A percentile compares a stretch with the other conserved stretches of the same genome.
Evolutionary conservation across 129 eudicot genomes (phyloP).

Genomic region (Ambrosia trifida): DNA sequence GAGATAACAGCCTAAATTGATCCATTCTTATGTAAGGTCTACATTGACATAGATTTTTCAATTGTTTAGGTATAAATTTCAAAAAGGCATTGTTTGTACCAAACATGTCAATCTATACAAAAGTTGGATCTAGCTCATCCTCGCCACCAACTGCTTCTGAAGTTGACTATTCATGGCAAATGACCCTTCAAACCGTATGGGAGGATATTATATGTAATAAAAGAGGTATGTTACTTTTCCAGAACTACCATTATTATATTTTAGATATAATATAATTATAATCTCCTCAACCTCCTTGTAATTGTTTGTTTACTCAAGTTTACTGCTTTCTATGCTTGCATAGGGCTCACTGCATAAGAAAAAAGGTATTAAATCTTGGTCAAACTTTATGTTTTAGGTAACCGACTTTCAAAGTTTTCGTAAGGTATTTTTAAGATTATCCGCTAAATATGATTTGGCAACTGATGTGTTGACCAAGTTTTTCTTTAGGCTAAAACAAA

Average conservation of each 20-base stretch:
- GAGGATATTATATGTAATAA: constrained; percentile 48
- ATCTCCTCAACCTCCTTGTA: background rate
- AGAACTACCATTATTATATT: background rate
- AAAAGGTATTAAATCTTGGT: too few relatives aligned
- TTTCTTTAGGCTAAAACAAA: background rate
- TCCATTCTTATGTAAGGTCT: constrained; percentile 5
- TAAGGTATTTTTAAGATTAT: background rate
- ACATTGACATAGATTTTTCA: background rate
- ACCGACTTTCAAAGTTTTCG: background rate
- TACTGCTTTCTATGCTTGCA: too few relatives aligned
- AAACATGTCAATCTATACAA: constrained; percentile 78
- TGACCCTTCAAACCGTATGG: constrained; percentile 78
- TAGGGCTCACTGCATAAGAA: too few relatives aligned
- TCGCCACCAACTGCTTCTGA: constrained; percentile 50
- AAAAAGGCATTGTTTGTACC: constrained; percentile 91
- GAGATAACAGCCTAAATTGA: background rate
- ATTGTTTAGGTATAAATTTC: constrained; percentile 69
- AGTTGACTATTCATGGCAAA: constrained; percentile 84
- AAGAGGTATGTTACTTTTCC: constrained; percentile 42
- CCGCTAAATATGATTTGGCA: background rate
- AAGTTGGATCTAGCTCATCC: constrained; percentile 56
- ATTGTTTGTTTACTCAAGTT: background rate
- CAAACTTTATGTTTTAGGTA: background rate
- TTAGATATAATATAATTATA: background rate
- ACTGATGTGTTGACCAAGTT: background rate